These are phyloP conservation scores for Keqinozyma sinolaborantium DNA, from an alignment of 1,139 yeast genomes.

Conservation along the genomic window DNA sequence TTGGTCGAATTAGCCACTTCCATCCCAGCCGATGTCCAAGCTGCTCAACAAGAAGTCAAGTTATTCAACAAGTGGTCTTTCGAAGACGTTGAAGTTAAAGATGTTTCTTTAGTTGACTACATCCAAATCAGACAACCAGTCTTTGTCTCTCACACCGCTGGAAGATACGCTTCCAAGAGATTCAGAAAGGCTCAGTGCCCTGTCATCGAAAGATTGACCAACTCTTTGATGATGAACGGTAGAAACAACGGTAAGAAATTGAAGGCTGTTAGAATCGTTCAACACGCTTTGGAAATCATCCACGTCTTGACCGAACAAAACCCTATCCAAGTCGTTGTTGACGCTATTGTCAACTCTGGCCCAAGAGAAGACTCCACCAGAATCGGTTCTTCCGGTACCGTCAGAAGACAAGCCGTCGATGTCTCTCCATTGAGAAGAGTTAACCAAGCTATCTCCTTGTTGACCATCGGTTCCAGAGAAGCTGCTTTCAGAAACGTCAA, in stretches of 20 bases:
- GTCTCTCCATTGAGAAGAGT: conserved; percentile 99
- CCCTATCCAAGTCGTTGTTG: conserved; percentile 99
- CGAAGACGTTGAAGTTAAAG: conserved; percentile 96
- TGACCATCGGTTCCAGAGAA: conserved; percentile 99
- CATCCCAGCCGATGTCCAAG: conserved; percentile 95
- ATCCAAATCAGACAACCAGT: conserved; percentile 97
- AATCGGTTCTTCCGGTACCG: conserved; percentile 99
- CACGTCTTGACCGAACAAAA: conserved; percentile 97
- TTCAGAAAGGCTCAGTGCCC: conserved; percentile 99
- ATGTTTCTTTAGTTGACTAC: conserved; percentile 97
- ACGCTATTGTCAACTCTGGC: conserved; percentile 99
- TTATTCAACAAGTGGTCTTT: conserved; percentile 99
- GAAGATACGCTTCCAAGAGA: conserved; percentile 99
- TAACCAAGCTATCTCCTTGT: conserved; percentile 97
- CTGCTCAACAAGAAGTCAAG: conserved; percentile 94
- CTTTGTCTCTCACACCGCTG: conserved; percentile 98
- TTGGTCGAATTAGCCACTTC: conserved; percentile 87
- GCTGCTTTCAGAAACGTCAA: conserved; percentile 99
- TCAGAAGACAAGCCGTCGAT: conserved; percentile 99
- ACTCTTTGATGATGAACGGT: conserved; percentile 99
- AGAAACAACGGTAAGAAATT: conserved; percentile 99
- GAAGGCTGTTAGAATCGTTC: conserved; percentile 99
- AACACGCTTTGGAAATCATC: conserved; percentile 98
- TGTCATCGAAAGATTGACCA: conserved; percentile 97
- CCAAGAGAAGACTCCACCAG: conserved; percentile 99